Base-by-base conservation (phyloP, 176 grass and related monocot genomes). In the Paspalum notatum region DNA sequence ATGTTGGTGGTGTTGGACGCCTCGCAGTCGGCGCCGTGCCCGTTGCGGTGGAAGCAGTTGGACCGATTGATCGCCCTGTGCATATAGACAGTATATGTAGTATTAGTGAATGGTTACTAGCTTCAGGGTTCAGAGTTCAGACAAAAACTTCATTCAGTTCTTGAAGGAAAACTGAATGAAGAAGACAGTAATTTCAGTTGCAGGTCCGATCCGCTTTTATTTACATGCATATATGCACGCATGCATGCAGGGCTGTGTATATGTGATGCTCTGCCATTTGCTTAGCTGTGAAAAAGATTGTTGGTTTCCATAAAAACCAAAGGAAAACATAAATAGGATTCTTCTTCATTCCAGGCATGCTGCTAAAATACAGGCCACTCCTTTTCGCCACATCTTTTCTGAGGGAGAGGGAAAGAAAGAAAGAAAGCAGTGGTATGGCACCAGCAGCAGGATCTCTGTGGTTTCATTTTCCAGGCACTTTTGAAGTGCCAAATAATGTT, bases 21-120 rank as follows among this genome's bases (percentile, higher is more conserved):
- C 66, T 79, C 15, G 42, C 95, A 98, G 0, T 5, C 1, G 0
- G 81, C 88, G 0, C 52, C 20, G 38, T 95, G 92, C 2, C 95
- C 95, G 0, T 87, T 66, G 2, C 43, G 51, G 66, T 98, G 92
- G 85, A 89, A 98, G 71, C 95, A 98, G 47, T 98, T 86, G 24
- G 95, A 98, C 49, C 65, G 55, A 12, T 83, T 90, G 59, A 98
- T 76, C 8, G 95, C 95, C 61, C 95, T 98, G 69, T 32, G 79
- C 18, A 32, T 32, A 32, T 32, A 32, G n/a, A n/a, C n/a, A n/a
- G n/a, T 32, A 3, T 3, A 32, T 32, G 32, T 32, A n/a, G 32
- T 32, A 32, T 32, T 32, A 32, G 2, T 37, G 14, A 8, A 7
- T 15, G 60, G 27, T 38, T 63, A 32, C 32, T 32, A 32, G 32